phyloP scores from a whole-genome alignment of 192 early-diverging fungal genomes.

The Haplosporangium gracile region DNA sequence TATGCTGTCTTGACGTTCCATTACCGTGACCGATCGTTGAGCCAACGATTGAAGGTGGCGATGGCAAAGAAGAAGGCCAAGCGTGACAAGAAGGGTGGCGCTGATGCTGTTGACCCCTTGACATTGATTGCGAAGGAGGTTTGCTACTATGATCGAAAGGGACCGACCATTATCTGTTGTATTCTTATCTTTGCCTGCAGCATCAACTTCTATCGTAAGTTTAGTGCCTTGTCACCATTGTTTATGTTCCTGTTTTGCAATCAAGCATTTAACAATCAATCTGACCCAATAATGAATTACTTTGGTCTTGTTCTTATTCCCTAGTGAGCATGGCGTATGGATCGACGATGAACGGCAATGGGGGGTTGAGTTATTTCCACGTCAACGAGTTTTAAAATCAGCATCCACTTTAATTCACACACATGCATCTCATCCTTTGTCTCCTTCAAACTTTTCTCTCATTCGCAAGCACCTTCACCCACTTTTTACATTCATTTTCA shows the following conservation, averaged over 20 bases:
- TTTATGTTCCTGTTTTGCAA: not conserved
- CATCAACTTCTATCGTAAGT: slow-evolving; percentile 73
- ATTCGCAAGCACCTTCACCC: not conserved
- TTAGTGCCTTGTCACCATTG: not conserved
- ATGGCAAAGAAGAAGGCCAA: slow-evolving; percentile 74
- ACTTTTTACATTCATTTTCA: not conserved
- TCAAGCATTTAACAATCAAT: not conserved
- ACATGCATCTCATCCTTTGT: not conserved
- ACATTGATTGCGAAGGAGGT: slow-evolving; percentile 25
- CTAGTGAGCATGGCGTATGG: slow-evolving; percentile 7
- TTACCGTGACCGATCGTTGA: slow-evolving; percentile 73
- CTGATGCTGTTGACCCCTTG: not conserved
- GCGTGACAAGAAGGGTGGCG: slow-evolving; percentile 23
- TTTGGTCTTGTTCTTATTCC: not conserved
- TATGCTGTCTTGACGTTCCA: slow-evolving; percentile 72
- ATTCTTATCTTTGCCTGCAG: slow-evolving; percentile 73
- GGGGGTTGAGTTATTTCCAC: slow-evolving; percentile 15
- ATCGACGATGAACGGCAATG: not conserved
- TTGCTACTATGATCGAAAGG: slow-evolving; percentile 79
- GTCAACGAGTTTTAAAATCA: not conserved
- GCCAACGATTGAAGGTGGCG: slow-evolving; percentile 59
- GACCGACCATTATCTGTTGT: slow-evolving; percentile 77
- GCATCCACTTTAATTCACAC: not conserved
- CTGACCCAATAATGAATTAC: not conserved
- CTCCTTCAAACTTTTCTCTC: not conserved